Conservation (phyloP, 805 yeast genomes). For the Priceomyces castillae region DNA sequence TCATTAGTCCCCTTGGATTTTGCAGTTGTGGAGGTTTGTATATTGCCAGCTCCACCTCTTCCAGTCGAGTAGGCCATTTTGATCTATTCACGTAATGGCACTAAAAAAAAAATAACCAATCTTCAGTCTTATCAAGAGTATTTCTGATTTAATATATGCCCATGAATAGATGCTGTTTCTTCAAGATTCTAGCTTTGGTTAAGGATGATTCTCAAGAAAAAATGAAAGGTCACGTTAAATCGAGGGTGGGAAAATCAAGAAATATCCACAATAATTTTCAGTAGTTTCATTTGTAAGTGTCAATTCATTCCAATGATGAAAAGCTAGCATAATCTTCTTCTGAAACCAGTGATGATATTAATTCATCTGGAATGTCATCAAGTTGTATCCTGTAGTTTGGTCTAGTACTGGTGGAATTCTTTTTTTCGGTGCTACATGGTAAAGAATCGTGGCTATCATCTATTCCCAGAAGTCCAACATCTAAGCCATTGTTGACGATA, state of each 20-base stretch:
- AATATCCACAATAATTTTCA: background rate
- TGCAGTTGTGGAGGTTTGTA: conserved; percentile 16
- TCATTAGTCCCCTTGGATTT: conserved; percentile 18
- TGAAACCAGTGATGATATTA: background rate
- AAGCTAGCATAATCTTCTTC: background rate
- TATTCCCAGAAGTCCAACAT: background rate
- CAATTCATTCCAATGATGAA: background rate
- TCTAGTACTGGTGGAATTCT: no score
- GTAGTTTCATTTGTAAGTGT: background rate
- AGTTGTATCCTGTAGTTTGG: background rate
- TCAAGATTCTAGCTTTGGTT: background rate
- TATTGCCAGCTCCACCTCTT: conserved; percentile 41
- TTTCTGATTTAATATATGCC: background rate
- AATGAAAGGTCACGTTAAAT: background rate
- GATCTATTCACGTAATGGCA: background rate
- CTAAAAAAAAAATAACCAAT: background rate
- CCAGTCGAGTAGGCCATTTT: conserved; percentile 34
- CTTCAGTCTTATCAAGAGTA: background rate
- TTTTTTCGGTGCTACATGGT: background rate
- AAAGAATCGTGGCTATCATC: background rate
- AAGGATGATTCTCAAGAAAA: background rate
- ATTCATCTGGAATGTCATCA: background rate
- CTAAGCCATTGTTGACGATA: conserved; percentile 4
- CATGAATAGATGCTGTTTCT: background rate
- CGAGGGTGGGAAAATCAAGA: background rate